Percentiles rank a stretch among this genome's conserved stretches.
These are phyloP conservation scores for Phycomyces blakesleeanus DNA, from an alignment of 192 early-diverging fungal genomes.

Conservation along the genomic window DNA sequence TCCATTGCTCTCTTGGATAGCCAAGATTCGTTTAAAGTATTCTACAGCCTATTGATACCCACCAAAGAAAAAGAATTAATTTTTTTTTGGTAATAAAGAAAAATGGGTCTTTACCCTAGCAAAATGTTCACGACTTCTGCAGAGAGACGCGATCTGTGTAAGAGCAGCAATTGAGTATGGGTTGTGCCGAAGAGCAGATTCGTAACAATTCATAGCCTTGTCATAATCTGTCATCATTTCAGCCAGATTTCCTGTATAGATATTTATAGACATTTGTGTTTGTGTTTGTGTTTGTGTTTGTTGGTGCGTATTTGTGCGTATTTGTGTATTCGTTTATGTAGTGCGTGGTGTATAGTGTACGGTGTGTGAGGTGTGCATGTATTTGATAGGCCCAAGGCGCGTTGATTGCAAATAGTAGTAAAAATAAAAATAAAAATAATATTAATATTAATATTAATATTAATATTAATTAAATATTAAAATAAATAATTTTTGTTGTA, in stretches of 20 bases:
- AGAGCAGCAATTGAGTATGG: slow-evolving; percentile 83
- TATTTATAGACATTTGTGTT: not conserved
- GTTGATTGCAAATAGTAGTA: not conserved
- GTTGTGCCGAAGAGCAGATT: slow-evolving; percentile 89
- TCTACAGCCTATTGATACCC: slow-evolving; percentile 66
- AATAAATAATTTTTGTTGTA: too few species aligned
- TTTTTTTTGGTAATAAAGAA: slow-evolving; percentile 1
- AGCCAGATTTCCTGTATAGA: slow-evolving; percentile 34
- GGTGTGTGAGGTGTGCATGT: too few species aligned
- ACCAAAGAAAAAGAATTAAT: slow-evolving; percentile 1
- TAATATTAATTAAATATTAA: too few species aligned
- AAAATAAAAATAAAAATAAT: too few species aligned
- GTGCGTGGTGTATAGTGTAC: too few species aligned
- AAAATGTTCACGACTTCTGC: slow-evolving; percentile 80
- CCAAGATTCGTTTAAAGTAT: slow-evolving; percentile 87
- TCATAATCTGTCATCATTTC: slow-evolving; percentile 71
- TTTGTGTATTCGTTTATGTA: too few species aligned
- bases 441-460: too few species aligned
- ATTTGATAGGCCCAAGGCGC: too few species aligned
- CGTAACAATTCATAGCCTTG: slow-evolving; percentile 83
- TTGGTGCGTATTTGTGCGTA: too few species aligned
- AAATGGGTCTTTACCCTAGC: slow-evolving; percentile 55
- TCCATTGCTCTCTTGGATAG: slow-evolving; percentile 78
- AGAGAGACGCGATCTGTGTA: slow-evolving; percentile 80
- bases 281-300: too few species aligned